phyloP scores from a whole-genome alignment of 139 green algal species.

The Chlorella vulgaris region DNA sequence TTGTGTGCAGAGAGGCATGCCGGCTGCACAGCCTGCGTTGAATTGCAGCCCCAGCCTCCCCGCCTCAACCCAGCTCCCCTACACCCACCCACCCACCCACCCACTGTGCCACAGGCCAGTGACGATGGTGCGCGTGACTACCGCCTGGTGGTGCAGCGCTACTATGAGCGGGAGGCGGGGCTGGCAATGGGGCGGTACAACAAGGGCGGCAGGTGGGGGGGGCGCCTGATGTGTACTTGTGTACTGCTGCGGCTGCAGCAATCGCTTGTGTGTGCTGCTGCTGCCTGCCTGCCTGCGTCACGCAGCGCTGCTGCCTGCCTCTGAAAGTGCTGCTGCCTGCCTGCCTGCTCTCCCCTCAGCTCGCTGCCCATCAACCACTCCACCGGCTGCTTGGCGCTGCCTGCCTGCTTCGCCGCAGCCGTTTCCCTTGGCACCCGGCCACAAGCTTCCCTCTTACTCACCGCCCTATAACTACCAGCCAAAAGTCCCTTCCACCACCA shows the following conservation, averaged over 20 bases:
- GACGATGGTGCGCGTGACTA: constrained; percentile 58
- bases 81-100: background rate
- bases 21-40: background rate
- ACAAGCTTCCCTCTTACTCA: no score
- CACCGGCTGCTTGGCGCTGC: no score
- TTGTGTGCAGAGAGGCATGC: background rate
- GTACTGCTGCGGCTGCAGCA: background rate
- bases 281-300: no score
- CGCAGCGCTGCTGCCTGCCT: no score
- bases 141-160: constrained; percentile 64
- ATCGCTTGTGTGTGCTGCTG: background rate
- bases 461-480: background rate
- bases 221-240: background rate
- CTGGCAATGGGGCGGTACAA: constrained; percentile 22
- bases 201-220: background rate
- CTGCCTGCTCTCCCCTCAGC: no score
- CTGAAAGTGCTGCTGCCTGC: no score
- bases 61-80: background rate
- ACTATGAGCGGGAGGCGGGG: constrained; percentile 17
- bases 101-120: constrained; percentile 21
- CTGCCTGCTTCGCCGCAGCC: no score
- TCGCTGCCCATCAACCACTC: background rate
- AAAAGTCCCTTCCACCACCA: no score
- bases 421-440: no score
- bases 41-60: no score